Evolutionary conservation across 805 yeast genomes (phyloP), one percentile per base, ranked within the genome.

Genomic region (Yamadazyma scolyti): DNA sequence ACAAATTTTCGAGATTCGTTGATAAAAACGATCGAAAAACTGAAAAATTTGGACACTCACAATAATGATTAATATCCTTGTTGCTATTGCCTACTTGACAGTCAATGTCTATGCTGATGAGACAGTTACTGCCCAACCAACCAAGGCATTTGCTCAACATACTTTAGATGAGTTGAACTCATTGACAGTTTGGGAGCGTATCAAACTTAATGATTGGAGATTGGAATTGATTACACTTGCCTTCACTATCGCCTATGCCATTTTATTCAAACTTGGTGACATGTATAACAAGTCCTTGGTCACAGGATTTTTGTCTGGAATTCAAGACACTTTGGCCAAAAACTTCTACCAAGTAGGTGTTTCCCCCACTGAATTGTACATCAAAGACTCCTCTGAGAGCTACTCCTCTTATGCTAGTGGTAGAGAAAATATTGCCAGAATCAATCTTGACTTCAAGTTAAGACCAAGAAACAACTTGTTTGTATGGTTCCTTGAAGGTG

Each of bases 371-470:
- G 54, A 65, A 34, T 58, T 76, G 47, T 66, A 69, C 41, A 65
- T 78, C 44, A 71, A 75, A 54, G 94, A 82, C 50, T 73, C 77
- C 28, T 63, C 79, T 16, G 79, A 81, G 46, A 64, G 69, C 37
- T 86, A 59, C 56, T 59, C 72, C 66, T 67, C 84, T 21, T 93
- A 86, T 54, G 95, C 96, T 25, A 74, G 95, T 35, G 98, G 98
- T 40, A 79, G 98, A 57, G 65, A 76, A 37, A 81, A 86, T 55
- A 71, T 93, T 39, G 77, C 77, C 38, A 69, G 75, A 34, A 61
- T 88, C 36, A 61, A 71, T 35, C 68, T 81, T 27, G 75, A 71
- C 40, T 68, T 88, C 53, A 72, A 71, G 34, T 68, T 89, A 57
- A 67, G 75, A 39, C 77, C 94, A 39, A 81, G 97, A 66, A 89